phyloP scores from a whole-genome alignment of 805 yeast species.

The Pichia rugopelliculosa region DNA sequence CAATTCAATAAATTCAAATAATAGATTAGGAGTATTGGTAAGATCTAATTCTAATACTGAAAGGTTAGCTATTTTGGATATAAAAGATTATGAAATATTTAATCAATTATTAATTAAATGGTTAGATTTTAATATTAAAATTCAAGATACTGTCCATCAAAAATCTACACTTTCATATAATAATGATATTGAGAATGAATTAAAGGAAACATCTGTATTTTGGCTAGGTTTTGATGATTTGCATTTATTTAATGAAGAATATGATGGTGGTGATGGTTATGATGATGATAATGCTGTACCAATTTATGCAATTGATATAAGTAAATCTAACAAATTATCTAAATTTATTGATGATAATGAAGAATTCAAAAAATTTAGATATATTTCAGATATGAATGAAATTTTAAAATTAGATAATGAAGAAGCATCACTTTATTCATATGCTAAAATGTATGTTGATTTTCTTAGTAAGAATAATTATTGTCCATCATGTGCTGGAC shows the following conservation, averaged over 20 bases:
- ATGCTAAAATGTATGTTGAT: constrained; percentile 77
- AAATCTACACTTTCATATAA: not conserved
- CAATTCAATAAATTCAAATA: not conserved
- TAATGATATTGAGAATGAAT: not conserved
- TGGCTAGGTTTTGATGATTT: constrained; percentile 10
- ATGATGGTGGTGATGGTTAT: constrained; percentile 19
- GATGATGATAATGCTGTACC: constrained; percentile 42
- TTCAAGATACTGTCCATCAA: not conserved
- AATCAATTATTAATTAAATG: constrained; percentile 5
- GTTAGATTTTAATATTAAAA: constrained; percentile 5
- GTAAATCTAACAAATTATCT: constrained; percentile 19
- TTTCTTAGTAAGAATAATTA: constrained; percentile 69
- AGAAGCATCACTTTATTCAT: constrained; percentile 68
- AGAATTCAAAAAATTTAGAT: not conserved
- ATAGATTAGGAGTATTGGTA: constrained; percentile 2
- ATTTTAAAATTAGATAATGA: constrained; percentile 20
- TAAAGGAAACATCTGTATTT: constrained; percentile 4
- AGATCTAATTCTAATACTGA: not conserved
- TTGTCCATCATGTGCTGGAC: constrained; percentile 84
- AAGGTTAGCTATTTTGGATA: not conserved
- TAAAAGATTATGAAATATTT: not conserved
- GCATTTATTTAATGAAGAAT: constrained; percentile 1
- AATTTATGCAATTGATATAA: constrained; percentile 54
- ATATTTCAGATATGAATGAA: constrained; percentile 9
- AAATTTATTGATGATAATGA: constrained; percentile 1